Conservation (phyloP, 805 yeast genomes). For the Lipomyces starkeyi region DNA sequence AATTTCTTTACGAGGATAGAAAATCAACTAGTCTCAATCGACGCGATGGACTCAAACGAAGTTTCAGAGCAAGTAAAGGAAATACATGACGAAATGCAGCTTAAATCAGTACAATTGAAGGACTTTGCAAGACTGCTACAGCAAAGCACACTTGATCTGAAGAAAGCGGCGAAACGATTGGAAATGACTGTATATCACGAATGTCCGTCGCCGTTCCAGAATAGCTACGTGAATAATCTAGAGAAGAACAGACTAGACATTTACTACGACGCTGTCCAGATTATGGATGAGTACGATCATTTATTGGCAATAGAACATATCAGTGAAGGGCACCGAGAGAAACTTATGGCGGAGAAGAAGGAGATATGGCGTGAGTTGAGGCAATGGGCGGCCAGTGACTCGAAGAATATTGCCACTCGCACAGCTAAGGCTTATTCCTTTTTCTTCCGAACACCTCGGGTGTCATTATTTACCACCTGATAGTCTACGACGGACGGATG, state of each 20-base stretch:
- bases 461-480: conserved; percentile 1
- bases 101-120: background rate
- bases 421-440: background rate
- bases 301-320: background rate
- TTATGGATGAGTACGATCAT: conserved; percentile 1
- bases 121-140: background rate
- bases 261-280: background rate
- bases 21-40: background rate
- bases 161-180: background rate
- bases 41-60: background rate
- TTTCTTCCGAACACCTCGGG: background rate
- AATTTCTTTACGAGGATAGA: background rate
- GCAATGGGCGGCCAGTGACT: background rate
- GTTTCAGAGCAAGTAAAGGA: background rate
- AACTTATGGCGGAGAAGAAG: background rate
- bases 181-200: background rate
- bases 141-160: background rate
- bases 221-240: background rate
- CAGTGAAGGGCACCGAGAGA: background rate
- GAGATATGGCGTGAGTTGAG: background rate
- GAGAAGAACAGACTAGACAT: background rate
- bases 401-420: background rate
- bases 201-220: background rate
- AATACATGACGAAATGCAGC: background rate
- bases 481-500: background rate